Evolutionary conservation across 495 filamentous ascomycete genomes (phyloP), one percentile per base, ranked within the genome.

Genomic region (Collariella sp.): DNA sequence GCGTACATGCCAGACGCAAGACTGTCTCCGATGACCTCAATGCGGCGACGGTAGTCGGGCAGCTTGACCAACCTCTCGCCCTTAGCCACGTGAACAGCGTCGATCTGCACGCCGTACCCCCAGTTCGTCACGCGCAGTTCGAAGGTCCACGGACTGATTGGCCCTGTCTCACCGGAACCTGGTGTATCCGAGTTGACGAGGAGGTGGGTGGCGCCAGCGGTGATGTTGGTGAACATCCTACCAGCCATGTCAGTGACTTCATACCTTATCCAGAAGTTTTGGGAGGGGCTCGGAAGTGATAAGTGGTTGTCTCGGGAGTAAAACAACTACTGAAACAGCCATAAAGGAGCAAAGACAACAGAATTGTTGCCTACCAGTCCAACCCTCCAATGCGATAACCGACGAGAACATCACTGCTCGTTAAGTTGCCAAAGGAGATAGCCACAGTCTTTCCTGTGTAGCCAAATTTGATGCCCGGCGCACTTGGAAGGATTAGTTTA

Each of bases 181-280:
- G 70, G 67, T 0, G 74, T 76, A 2, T 60, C 56, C 16, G 68
- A 60, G 33, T 59, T 75, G 34, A 83, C 73, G 43, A 87, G 75
- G 26, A 85, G 75, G 55, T 87, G 82, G 1, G 81, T 83, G 15
- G 72, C 70, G 9, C 75, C 72, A 0, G 74, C 77, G 5, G 82
- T 85, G 33, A 87, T 75, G 66, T 86, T 86, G 36, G 83, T 81
- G 57, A 85, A 82, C 38, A 73, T 72, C 82, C n/a, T n/a, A n/a
- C n/a, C n/a, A n/a, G n/a, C n/a, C n/a, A n/a, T n/a, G n/a, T n/a
- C n/a, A n/a, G n/a, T n/a, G n/a, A n/a, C n/a, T n/a, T n/a, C n/a
- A n/a, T n/a, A n/a, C n/a, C n/a, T n/a, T n/a, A n/a, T n/a, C n/a
- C n/a, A n/a, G n/a, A n/a, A n/a, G n/a, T n/a, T n/a, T n/a, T n/a